Evolutionary conservation across 2,329 filamentous ascomycete species (phyloP), one percentile per base, ranked within the genome.

Genomic region (Botrytis porri): DNA sequence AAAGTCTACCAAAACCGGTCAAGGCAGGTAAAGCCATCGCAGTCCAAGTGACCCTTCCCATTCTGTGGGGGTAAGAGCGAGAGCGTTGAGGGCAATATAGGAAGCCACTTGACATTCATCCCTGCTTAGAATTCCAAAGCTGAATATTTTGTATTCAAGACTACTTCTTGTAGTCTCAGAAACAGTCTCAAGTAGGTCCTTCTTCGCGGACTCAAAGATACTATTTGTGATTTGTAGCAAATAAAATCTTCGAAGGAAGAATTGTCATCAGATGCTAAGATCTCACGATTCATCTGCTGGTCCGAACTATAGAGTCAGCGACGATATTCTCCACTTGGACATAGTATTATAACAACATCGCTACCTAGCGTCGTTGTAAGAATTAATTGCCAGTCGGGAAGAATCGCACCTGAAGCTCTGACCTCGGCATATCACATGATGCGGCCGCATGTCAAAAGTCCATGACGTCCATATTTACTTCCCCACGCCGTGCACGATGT

Each of bases 401-500:
- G n/a, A 57, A n/a, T 39, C 60, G 22, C 37, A 25, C 6, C 35
- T 9, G 4, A n/a, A n/a, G 35, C 35, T 63, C 4, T 29, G 20
- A 41, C 37, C 22, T 63, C 22, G 59, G 37, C 16, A 20, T 1
- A 10, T 69, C 65, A 69, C 65, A 43, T 69, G 65, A 69, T 29
- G 65, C 65, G 65, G 48, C 65, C 48, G 48, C 35, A 41, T 59
- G 18, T 29, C 45, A 41, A 41, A 57, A 57, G 35, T 69, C 65
- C 35, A 69, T 69, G 48, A 69, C 65, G 48, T 69, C 18, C 65
- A 32, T 69, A 69, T 32, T 41, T 41, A 57, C n/a, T 57, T 57
- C 35, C n/a, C 35, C 65, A 57, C 65, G 48, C 65, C 54, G 37
- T n/a, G 4, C n/a, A 51, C 4, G 20, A 67, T 37, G 41, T 69